Evolutionary conservation across 805 yeast genomes (phyloP).

Genomic region (Candida ortonii): DNA sequence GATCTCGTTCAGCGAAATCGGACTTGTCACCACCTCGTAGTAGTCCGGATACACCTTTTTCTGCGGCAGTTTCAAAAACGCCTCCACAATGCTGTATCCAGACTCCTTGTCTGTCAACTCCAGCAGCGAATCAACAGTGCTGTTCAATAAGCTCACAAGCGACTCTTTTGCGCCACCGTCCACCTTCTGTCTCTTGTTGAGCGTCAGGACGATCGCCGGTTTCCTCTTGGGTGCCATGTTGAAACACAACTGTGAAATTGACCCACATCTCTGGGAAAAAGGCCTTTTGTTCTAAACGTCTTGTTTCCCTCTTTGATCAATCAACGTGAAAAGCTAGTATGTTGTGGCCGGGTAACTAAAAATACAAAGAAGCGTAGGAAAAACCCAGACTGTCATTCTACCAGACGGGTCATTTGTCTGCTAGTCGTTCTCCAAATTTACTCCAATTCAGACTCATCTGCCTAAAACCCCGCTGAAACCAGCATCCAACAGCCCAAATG

Average conservation of each 20-base stretch:
- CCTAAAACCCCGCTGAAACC: background rate
- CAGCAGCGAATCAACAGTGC: conserved; percentile 34
- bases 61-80: conserved; percentile 71
- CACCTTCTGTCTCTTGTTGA: conserved; percentile 19
- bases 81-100: conserved; percentile 36
- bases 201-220: conserved; percentile 14
- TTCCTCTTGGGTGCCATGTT: conserved; percentile 24
- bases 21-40: conserved; percentile 58
- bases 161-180: conserved; percentile 17
- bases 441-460: background rate
- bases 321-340: background rate
- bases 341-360: conserved; percentile 2
- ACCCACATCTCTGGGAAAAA: no score
- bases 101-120: conserved; percentile 36
- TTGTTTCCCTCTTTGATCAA: background rate
- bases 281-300: background rate
- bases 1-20: conserved; percentile 71
- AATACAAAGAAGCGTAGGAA: background rate
- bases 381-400: no score
- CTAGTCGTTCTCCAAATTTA: no score
- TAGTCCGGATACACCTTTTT: conserved; percentile 78
- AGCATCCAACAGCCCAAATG: conserved; percentile 9
- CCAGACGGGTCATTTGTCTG: no score
- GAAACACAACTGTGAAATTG: background rate
- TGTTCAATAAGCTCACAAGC: conserved; percentile 29